Evolutionary conservation across 2,329 filamentous ascomycete genomes (phyloP), one percentile per base, ranked within the genome.

Genomic region (Biscogniauxia marginata): DNA sequence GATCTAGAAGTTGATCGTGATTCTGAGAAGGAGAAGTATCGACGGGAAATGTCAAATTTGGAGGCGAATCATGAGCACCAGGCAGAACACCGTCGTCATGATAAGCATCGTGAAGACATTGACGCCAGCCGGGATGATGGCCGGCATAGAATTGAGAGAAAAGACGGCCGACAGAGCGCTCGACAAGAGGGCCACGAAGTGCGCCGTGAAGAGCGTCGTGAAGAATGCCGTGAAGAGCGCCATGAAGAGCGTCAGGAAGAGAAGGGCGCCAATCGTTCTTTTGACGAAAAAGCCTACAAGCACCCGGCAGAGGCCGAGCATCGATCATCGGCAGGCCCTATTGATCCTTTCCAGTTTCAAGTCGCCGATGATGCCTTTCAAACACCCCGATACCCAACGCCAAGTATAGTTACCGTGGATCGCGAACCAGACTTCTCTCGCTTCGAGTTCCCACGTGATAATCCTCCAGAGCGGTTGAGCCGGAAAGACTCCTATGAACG

Each of bases 321-420:
- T 55, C 63, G 67, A 52, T 57, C 57, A 21, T 63, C 67, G 57
- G 64, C 63, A 56, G 63, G 67, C n/a, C 65, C 69, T 50, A 68
- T 82, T 65, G 80, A 87, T 69, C 82, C 83, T 18, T 86, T 86
- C 67, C 77, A 84, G 67, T 86, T 76, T 65, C 83, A 82, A 68
- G 80, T 85, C 58, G 62, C 75, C 45, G 75, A 81, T 57, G 77
- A 81, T 64, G 77, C 77, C n/a, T 83, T 83, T 57, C 70, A 73
- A 49, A 79, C 78, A 8, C 77, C 81, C 3, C 61, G 68, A 25
- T 65, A 70, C 54, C 65, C 68, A 20, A 75, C 73, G 11, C 82
- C 80, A 6, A 74, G 74, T 56, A 71, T 85, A 46, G 73, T 81
- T 44, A 83, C 81, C 2, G 77, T 84, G 48, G 78, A 82, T 24